phyloP scores from a whole-genome alignment of 345 rosid genomes.

The Hibiscus mutabilis region DNA sequence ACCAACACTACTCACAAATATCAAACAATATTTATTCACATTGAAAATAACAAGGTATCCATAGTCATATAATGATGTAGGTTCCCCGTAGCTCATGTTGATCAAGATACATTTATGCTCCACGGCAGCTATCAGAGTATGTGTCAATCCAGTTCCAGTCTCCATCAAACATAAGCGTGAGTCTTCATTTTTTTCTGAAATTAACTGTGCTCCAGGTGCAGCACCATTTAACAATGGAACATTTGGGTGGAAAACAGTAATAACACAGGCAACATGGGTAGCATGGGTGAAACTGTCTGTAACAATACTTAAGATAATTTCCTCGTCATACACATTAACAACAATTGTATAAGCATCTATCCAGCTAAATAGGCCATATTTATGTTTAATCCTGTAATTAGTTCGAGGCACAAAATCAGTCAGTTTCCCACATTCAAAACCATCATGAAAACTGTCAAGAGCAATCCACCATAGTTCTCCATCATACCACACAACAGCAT shows the following conservation, averaged over 20 bases:
- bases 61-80: slow-evolving; percentile 77
- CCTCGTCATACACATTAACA: slow-evolving; percentile 70
- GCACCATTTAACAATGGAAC: slow-evolving; percentile 85
- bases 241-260: slow-evolving; percentile 76
- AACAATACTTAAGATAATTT: slow-evolving; percentile 75
- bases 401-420: slow-evolving; percentile 70
- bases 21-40: slow-evolving; percentile 76
- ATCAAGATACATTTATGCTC: slow-evolving; percentile 46
- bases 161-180: slow-evolving; percentile 89
- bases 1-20: slow-evolving; percentile 95
- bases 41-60: slow-evolving; percentile 90
- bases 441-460: slow-evolving; percentile 81
- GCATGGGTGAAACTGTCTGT: slow-evolving; percentile 93
- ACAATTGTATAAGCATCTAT: slow-evolving; percentile 89
- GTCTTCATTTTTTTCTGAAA: slow-evolving; percentile 81
- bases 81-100: slow-evolving; percentile 96
- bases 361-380: slow-evolving; percentile 79
- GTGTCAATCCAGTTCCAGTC: slow-evolving; percentile 51
- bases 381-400: slow-evolving; percentile 77
- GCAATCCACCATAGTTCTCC: slow-evolving; percentile 94
- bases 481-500: too few relatives aligned
- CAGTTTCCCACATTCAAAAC: slow-evolving; percentile 66
- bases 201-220: slow-evolving; percentile 43
- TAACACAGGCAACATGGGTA: slow-evolving; percentile 34
- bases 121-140: slow-evolving; percentile 64